These are phyloP conservation scores for Salvia miltiorrhiza DNA, from an alignment of 257 asterid species.

Conservation along the genomic window DNA sequence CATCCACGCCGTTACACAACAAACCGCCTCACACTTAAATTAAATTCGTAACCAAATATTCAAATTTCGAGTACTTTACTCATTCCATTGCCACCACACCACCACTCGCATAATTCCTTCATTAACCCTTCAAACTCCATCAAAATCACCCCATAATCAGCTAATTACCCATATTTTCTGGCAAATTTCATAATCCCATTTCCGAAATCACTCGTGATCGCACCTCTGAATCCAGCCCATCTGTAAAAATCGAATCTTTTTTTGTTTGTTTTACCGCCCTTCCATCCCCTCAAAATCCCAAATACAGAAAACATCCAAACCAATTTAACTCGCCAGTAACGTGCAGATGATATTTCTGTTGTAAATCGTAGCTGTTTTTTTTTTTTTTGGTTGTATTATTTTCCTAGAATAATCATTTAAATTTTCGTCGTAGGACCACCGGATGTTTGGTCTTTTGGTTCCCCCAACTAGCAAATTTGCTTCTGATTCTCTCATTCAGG, in stretches of 20 bases:
- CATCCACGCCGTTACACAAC: no score
- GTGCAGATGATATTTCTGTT: background rate
- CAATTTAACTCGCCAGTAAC: background rate
- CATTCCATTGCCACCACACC: no score
- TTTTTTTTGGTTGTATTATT: background rate
- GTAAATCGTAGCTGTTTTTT: background rate
- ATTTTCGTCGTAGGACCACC: slow-evolving; percentile 23
- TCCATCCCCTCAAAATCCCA: background rate
- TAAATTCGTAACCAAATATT: no score
- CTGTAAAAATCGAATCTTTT: background rate
- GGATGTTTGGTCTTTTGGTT: slow-evolving; percentile 26
- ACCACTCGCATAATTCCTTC: background rate
- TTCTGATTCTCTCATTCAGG: slow-evolving; percentile 11
- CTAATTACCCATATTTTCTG: background rate
- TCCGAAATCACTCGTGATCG: background rate
- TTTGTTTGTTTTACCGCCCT: background rate
- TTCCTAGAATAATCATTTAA: background rate
- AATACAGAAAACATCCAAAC: background rate
- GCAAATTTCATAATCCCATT: background rate
- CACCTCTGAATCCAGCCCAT: background rate
- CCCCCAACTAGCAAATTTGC: slow-evolving; percentile 3
- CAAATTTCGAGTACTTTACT: no score
- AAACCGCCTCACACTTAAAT: no score
- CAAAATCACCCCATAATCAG: background rate
- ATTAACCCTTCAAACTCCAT: background rate